phyloP scores from a whole-genome alignment of 2,329 filamentous ascomycete species.

The Tympanopsis confertula region DNA sequence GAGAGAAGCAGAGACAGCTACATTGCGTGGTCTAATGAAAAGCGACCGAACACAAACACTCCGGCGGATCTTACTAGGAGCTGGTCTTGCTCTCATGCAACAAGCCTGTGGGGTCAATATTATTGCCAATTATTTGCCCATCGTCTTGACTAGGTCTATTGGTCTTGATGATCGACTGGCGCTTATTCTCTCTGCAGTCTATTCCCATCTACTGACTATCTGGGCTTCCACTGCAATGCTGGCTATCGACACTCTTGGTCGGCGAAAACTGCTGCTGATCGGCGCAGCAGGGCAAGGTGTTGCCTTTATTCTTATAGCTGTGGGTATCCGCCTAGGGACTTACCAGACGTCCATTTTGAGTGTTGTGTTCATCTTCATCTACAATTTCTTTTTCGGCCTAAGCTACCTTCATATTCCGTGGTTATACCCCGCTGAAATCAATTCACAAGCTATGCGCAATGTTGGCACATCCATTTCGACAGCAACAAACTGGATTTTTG shows the following conservation, averaged over 20 bases:
- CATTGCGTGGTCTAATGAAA: constrained; percentile 2
- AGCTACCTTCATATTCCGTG: constrained; percentile 7
- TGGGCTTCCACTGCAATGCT: constrained; percentile 39
- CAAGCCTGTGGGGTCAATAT: constrained; percentile 48
- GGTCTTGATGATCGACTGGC: constrained; percentile 29
- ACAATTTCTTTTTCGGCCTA: constrained; percentile 8
- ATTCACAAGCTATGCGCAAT: constrained; percentile 32
- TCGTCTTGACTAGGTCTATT: constrained; percentile 36
- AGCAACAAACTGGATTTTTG: constrained; percentile 44
- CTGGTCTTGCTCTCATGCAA: constrained; percentile 48
- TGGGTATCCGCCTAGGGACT: constrained; percentile 52
- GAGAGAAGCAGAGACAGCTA: constrained; percentile 3
- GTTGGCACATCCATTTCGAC: constrained; percentile 43
- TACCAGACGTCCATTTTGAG: constrained; percentile 47
- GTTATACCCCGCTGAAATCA: constrained; percentile 41
- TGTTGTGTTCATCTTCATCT: constrained; percentile 8
- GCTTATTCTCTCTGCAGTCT: constrained; percentile 39
- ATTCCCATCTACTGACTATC: constrained; percentile 47
- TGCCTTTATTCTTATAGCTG: constrained; percentile 50
- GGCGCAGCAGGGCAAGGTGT: constrained; percentile 40
- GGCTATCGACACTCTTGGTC: constrained; percentile 25
- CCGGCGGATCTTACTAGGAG: constrained; percentile 49
- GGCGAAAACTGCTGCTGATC: constrained; percentile 36
- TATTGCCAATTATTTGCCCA: constrained; percentile 50
- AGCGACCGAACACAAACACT: constrained; percentile 36